A percentile compares a stretch with the other conserved stretches of the same genome.
phyloP scores from a whole-genome alignment of 768 basidiomycete genomes.

The Mycena polygramma region DNA sequence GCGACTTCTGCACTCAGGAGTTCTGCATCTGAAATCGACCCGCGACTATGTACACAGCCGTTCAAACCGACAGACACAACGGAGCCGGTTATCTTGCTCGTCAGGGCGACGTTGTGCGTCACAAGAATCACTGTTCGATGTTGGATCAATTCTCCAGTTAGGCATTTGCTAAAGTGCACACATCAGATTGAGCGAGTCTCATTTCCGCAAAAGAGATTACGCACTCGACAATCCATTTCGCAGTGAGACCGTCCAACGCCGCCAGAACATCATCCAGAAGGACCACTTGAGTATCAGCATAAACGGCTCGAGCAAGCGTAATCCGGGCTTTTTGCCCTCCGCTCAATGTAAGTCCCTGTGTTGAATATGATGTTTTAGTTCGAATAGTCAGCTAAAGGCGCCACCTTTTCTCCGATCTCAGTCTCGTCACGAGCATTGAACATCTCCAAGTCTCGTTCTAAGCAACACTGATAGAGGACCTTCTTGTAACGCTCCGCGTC shows the following conservation, averaged over 20 bases:
- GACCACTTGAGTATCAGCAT: conserved; percentile 69
- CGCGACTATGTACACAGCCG: conserved; percentile 58
- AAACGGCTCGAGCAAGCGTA: conserved; percentile 61
- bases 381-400: conserved; percentile 42
- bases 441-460: conserved; percentile 79
- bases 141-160: conserved; percentile 55
- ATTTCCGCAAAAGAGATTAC: neutral
- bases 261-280: conserved; percentile 81
- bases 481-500: conserved; percentile 85
- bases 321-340: conserved; percentile 65
- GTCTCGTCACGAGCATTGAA: conserved; percentile 77
- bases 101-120: conserved; percentile 62
- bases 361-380: neutral
- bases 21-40: conserved; percentile 56
- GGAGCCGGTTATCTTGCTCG: conserved; percentile 55
- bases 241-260: conserved; percentile 80
- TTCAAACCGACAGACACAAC: conserved; percentile 59
- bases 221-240: conserved; percentile 79
- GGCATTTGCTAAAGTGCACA: conserved; percentile 47
- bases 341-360: conserved; percentile 37
- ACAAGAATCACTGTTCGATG: conserved; percentile 60
- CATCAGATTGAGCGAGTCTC: neutral
- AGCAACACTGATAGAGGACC: conserved; percentile 79
- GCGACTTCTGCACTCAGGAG: conserved; percentile 52
- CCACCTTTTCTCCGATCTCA: conserved; percentile 79